Evolutionary conservation across 371 early-diverging fungal species (phyloP), one percentile per base, ranked within the genome.

Genomic region (Saksenaea oblongispora): DNA sequence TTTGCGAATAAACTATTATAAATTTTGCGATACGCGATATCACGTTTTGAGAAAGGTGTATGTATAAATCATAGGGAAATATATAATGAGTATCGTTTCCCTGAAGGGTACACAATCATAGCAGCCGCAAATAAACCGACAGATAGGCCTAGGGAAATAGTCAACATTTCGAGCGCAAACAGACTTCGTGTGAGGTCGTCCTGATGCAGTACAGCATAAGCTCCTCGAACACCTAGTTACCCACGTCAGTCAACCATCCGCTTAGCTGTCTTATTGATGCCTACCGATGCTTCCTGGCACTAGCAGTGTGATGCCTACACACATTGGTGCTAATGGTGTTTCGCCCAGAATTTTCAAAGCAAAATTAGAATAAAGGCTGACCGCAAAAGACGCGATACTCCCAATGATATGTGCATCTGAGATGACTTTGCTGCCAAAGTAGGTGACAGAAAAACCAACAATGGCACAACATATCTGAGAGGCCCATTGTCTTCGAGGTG

Each of bases 281-380:
- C 56, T 75, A 79, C 79, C 79, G 54, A 79, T 71, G 53, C 80
- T 76, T 66, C 80, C 80, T 24, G 80, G 80, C 8, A 80, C 75
- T 13, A 80, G 56, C 24, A 80, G 51, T 13, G 80, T 80, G 8
- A 80, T 65, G 14, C 80, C 78, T 4, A 75, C 77, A 62, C 75
- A 74, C 3, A 80, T 41, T 1, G 80, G 70, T 14, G 70, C 69
- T 5, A 80, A 57, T 1, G 80, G 80, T n/a, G 77, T 67, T 27
- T 73, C 72, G 0, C 72, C 67, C 3, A 72, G 71, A 9, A 77
- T 27, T 47, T 75, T 77, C 5, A 77, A 61, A 17, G 78, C 66
- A 56, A 78, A 65, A 39, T 78, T 75, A 14, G 76, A 68, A 64
- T 80, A 80, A 5, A 80, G 24, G 0, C 78, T 78, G 26, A 76